phyloP scores from a whole-genome alignment of 2,329 filamentous ascomycete species.

The Didymella segeticola region DNA sequence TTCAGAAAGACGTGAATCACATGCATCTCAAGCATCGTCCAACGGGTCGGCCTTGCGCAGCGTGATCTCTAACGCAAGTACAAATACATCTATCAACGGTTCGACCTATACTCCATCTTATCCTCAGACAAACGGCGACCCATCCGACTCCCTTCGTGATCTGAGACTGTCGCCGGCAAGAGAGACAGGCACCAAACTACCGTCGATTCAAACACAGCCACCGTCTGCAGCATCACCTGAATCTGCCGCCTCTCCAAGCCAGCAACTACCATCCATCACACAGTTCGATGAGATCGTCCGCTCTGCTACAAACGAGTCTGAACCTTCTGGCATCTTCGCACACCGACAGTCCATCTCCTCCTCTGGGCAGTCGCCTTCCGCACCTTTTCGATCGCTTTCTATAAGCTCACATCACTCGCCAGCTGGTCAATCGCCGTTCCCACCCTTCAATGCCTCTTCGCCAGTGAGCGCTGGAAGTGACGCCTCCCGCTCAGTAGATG shows the following conservation, averaged over 20 bases:
- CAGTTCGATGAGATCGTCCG: conserved; percentile 46
- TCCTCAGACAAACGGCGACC: conserved; percentile 9
- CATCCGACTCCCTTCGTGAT: conserved; percentile 33
- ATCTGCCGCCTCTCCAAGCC: conserved; percentile 37
- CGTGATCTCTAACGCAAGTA: conserved; percentile 12
- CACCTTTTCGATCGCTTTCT: conserved; percentile 40
- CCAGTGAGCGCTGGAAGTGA: conserved; percentile 41
- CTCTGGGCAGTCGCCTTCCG: conserved; percentile 45
- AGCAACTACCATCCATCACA: conserved; percentile 43
- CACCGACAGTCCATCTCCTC: conserved; percentile 49
- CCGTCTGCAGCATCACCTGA: conserved; percentile 36
- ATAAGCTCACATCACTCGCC: conserved; percentile 43
- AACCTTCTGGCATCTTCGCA: conserved; percentile 33
- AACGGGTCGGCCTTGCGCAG: conserved; percentile 12
- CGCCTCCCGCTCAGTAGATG: conserved; percentile 32
- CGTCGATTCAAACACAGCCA: conserved; percentile 44
- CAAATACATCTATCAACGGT: conserved; percentile 6
- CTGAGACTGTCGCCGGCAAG: conserved; percentile 43
- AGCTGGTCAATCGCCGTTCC: conserved; percentile 30
- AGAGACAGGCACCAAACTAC: conserved; percentile 42
- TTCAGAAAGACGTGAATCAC: conserved; percentile 13
- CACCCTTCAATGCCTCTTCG: conserved; percentile 41
- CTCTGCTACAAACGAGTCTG: conserved; percentile 39
- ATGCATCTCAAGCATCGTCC: conserved; percentile 16
- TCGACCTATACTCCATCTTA: conserved; percentile 20